phyloP scores from a whole-genome alignment of 768 basidiomycete species.

The Sporobolomyces phaffii region DNA sequence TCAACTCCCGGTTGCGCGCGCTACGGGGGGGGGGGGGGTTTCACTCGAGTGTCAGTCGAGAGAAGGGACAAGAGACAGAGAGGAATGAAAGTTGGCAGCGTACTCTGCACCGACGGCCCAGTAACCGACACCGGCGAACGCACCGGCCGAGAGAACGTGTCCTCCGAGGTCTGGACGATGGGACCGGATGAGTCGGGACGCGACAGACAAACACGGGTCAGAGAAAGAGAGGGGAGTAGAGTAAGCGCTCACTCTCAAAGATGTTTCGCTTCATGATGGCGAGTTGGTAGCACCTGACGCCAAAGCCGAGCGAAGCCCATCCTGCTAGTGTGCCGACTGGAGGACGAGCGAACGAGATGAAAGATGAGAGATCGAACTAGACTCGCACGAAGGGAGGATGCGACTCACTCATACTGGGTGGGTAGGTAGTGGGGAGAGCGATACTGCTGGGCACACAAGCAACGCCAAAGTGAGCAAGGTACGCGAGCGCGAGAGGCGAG shows the following conservation, averaged over 20 bases:
- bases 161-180: conserved; percentile 60
- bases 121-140: conserved; percentile 69
- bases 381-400: too few relatives aligned
- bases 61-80: neutral
- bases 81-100: neutral
- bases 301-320: conserved; percentile 75
- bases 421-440: neutral
- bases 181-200: neutral
- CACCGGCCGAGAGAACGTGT: conserved; percentile 62
- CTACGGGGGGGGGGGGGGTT: too few relatives aligned
- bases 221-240: conserved; percentile 6
- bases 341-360: neutral
- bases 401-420: conserved; percentile 3
- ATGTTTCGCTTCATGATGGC: conserved; percentile 75
- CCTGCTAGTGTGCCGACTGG: conserved; percentile 53
- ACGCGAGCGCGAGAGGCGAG: too few relatives aligned
- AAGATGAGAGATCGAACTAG: neutral
- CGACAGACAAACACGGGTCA: neutral
- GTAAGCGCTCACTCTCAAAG: conserved; percentile 66
- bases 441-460: too few relatives aligned
- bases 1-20: conserved; percentile 10
- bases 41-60: too few relatives aligned
- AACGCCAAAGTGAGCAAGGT: too few relatives aligned
- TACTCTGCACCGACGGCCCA: conserved; percentile 54
- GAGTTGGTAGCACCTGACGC: conserved; percentile 76